Base-by-base conservation (phyloP, 2,329 filamentous ascomycete species). In the Dactylellina drechsleri region DNA sequence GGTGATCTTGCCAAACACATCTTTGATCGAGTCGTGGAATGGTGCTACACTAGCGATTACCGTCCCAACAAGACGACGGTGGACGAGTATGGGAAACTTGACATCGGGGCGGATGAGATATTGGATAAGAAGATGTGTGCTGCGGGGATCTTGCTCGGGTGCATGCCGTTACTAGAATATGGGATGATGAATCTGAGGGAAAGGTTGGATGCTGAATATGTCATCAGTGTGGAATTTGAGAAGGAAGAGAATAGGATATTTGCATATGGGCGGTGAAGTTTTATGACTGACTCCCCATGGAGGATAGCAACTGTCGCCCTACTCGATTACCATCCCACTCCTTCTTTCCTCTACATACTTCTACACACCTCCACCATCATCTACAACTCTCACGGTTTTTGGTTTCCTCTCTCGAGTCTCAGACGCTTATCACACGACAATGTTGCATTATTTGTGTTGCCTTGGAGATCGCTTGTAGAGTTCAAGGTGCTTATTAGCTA, bases 1-100 rank as follows among this genome's bases (percentile, higher is more conserved):
- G 66, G 57, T 2, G 52, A 56, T 41, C 40, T 62, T 3, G 4
- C 57, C 6, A 41, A 52, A 1, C 52, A 58, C 1, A 20, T 59
- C 4, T 71, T 71, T 15, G 52, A 64, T 23, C 16, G 31, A 28
- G 53, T 64, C 43, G 52, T 71, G 10, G 41, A 71, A 20, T 71
- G 59, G 41, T 58, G 31, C 23, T 71, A 71, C 20, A 71, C 66
- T 4, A 28, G 28, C 4, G 26, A 71, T 40, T 71, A 64, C n/a
- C 15, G 16, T 18, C 13, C 16, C 36, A n/a, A 7, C 13, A 15
- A 49, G 1, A 31, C 18, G 16, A 12, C 20, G 15, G 6, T n/a
- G 6, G 50, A n/a, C 16, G 15, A 18, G 43, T 23, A 64, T 36
- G 45, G 45, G 6, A 26, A 50, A 10, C 16, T 2, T 0, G 6